A percentile compares a stretch with the other conserved stretches of the same genome.
Evolutionary conservation across 2,329 filamentous ascomycete species (phyloP).

Genomic region (Colletotrichum theobromicola): DNA sequence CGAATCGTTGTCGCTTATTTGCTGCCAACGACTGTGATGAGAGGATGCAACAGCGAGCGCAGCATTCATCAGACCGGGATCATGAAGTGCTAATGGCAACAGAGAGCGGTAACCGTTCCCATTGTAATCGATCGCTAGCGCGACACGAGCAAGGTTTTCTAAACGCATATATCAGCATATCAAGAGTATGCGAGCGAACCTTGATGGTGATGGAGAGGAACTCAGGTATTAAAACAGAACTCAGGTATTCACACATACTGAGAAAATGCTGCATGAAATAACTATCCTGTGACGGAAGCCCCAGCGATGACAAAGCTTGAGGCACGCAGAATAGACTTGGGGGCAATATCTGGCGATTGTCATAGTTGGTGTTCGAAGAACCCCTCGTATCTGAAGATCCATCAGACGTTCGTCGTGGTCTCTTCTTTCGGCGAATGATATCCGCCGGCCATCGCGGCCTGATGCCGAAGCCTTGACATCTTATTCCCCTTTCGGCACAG

Average conservation of each 20-base stretch:
- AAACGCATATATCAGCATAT: background rate
- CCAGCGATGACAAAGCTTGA: background rate
- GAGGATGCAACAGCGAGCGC: background rate
- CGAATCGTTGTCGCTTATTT: background rate
- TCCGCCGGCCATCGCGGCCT: background rate
- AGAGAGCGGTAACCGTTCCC: background rate
- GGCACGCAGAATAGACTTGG: background rate
- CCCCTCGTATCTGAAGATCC: background rate
- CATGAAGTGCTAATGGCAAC: background rate
- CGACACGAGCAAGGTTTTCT: background rate
- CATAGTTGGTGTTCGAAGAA: background rate
- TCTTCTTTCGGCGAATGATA: background rate
- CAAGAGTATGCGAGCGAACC: background rate
- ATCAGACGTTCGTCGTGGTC: background rate
- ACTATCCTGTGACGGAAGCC: background rate
- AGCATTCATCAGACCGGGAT: background rate
- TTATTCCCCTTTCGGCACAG: background rate
- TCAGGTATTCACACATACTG: background rate
- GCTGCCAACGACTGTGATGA: background rate
- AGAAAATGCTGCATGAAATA: background rate
- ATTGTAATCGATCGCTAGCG: background rate
- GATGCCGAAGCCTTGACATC: background rate
- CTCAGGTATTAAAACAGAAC: background rate
- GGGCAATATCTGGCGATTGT: background rate
- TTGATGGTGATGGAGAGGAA: background rate